Conservation (phyloP, 257 asterid species). For the Fraxinus anomala region DNA sequence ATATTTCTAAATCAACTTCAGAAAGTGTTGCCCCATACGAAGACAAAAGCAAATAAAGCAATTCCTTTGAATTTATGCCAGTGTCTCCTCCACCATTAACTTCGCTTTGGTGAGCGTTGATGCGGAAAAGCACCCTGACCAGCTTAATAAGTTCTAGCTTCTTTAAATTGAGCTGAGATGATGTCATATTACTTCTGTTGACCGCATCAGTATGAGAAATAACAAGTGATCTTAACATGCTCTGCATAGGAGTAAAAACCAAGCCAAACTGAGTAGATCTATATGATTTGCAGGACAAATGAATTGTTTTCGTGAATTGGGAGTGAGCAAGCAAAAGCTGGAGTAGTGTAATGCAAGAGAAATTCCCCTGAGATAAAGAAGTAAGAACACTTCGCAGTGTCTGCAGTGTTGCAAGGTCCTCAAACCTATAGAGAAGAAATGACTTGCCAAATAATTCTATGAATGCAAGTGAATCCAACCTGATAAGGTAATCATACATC, state of each 20-base stretch:
- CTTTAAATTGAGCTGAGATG: constrained; percentile 37
- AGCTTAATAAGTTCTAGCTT: constrained; percentile 78
- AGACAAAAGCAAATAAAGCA: constrained; percentile 65
- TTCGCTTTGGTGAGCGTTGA: constrained; percentile 46
- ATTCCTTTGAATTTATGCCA: constrained; percentile 61
- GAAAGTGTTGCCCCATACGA: constrained; percentile 73
- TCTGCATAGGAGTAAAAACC: constrained; percentile 64
- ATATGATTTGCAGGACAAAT: constrained; percentile 43
- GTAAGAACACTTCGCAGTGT: constrained; percentile 61
- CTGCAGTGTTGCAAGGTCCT: constrained; percentile 65
- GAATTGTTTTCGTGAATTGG: constrained; percentile 54
- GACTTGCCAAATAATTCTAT: constrained; percentile 61
- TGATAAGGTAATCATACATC: constrained; percentile 56
- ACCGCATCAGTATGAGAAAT: constrained; percentile 30
- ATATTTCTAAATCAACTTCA: constrained; percentile 77
- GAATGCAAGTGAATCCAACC: constrained; percentile 64
- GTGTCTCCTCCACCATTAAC: constrained; percentile 46
- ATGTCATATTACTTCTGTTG: constrained; percentile 31
- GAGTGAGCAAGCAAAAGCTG: constrained; percentile 83
- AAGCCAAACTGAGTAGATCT: constrained; percentile 57
- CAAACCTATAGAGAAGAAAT: constrained; percentile 77
- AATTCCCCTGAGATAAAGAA: constrained; percentile 57
- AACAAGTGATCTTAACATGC: constrained; percentile 55
- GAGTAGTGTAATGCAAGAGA: constrained; percentile 57
- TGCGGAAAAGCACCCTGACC: constrained; percentile 63